phyloP scores from a whole-genome alignment of 2,329 filamentous ascomycete genomes.

The Epichloe typhina region DNA sequence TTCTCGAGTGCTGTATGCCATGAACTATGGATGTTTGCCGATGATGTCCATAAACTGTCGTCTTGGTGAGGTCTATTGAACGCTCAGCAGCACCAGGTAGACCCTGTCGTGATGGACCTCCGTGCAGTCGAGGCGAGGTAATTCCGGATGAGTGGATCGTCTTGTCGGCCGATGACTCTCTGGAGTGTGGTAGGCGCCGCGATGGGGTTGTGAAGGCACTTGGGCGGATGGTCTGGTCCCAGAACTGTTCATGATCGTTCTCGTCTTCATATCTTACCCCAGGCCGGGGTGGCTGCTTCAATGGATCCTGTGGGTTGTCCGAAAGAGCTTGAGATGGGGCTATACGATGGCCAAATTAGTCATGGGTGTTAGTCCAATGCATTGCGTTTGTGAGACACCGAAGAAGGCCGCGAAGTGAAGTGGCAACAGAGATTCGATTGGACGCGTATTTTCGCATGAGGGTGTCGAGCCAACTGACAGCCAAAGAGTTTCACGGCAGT shows the following conservation, averaged over 20 bases:
- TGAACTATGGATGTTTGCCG: constrained; percentile 95
- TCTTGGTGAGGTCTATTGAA: constrained; percentile 43
- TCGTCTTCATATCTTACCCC: constrained; percentile 40
- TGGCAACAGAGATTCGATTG: neutral
- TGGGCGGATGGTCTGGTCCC: constrained; percentile 40
- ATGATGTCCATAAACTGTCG: constrained; percentile 65
- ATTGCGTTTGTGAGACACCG: constrained; percentile 1
- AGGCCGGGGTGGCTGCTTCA: constrained; percentile 38
- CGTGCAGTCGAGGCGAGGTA: constrained; percentile 15
- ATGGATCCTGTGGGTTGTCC: constrained; percentile 38
- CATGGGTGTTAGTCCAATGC: constrained; percentile 1
- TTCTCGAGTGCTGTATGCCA: constrained; percentile 84
- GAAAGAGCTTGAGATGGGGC: constrained; percentile 47
- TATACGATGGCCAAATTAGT: constrained; percentile 14
- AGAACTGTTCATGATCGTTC: constrained; percentile 34
- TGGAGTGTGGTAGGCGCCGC: constrained; percentile 35
- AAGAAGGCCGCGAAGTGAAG: neutral
- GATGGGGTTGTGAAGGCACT: constrained; percentile 24
- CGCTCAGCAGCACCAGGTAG: constrained; percentile 32
- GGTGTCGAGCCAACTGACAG: neutral
- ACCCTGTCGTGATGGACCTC: constrained; percentile 26
- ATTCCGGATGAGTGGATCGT: constrained; percentile 19
- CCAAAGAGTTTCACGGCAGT: neutral
- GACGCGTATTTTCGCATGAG: neutral
- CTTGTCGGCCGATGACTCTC: constrained; percentile 47